Evolutionary conservation across 805 yeast genomes (phyloP), one percentile per base, ranked within the genome.

Genomic region (Cyberlindnera mycetangii): DNA sequence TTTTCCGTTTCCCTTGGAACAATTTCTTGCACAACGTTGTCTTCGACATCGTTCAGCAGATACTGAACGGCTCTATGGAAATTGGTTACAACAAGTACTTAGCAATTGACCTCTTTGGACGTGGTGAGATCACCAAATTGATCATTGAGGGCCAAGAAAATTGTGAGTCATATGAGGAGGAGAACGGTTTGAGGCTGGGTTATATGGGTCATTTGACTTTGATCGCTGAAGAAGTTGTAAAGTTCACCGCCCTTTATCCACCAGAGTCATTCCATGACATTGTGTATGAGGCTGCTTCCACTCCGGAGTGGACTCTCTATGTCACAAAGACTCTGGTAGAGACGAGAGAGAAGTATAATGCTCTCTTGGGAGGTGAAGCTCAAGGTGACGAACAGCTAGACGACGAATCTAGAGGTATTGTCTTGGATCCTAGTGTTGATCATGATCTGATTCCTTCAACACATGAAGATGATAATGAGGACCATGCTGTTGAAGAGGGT

Each of bases 11-110:
- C 64, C 97, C 98, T 7, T 93, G 98, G 98, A 93, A 93, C 64
- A 93, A 93, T 61, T 93, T 93, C 60, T 76, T 93, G 71, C 99
- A 93, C 65, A 93, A 92, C 59, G 99, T 93, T 46, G 96, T 93
- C 8, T 93, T 92, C 71, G 99, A 93, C 66, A 79, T 93, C 50
- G 84, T 93, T 25, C 99, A 93, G 65, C 99, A 93, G 63, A 81
- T 93, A 16, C 77, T 93, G 62, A 89, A 89, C 64, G 98, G 97
- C 1, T 77, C 83, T 34, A 76, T 83, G 73, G 92, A 87, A 51
- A 78, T 84, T 48, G 92, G 96, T 12, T 90, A 85, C 57, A 92
- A 90, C 67, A 82, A 85, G 51, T 89, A 74, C 68, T 72, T 81
- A 48, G 84, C 81, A 22, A 78, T 70, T 69, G 92, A 88, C 54